Percentiles rank a stretch among this genome's conserved stretches.
Conservation (phyloP, 306 rosid species). For the Vicia sativa region DNA sequence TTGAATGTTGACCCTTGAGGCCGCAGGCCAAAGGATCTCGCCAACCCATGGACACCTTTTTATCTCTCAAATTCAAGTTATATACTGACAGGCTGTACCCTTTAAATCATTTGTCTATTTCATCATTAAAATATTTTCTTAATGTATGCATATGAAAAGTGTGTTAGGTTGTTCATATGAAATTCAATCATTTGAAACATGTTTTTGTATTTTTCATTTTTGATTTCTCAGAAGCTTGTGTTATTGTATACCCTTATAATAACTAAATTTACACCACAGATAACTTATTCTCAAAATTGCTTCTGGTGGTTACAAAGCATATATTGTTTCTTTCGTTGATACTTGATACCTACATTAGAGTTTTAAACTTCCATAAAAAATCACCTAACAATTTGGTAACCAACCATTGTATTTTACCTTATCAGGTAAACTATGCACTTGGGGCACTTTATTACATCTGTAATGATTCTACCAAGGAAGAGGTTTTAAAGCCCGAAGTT, state of each 20-base stretch:
- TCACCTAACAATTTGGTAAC: slow-evolving; percentile 8
- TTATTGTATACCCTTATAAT: neutral
- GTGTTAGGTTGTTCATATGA: slow-evolving; percentile 3
- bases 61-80: neutral
- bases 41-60: slow-evolving; percentile 8
- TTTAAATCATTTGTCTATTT: neutral
- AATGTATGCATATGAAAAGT: slow-evolving; percentile 10
- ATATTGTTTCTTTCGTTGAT: slow-evolving; percentile 5
- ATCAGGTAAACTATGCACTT: slow-evolving; percentile 79
- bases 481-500: slow-evolving; percentile 85
- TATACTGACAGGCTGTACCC: neutral
- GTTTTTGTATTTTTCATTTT: slow-evolving; percentile 6
- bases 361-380: slow-evolving; percentile 1
- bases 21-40: slow-evolving; percentile 8
- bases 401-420: slow-evolving; percentile 20
- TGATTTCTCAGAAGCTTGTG: neutral
- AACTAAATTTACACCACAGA: neutral
- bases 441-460: slow-evolving; percentile 79
- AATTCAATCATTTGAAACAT: slow-evolving; percentile 22
- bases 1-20: slow-evolving; percentile 22
- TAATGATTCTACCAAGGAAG: slow-evolving; percentile 59
- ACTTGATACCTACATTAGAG: too few relatives aligned
- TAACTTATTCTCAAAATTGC: slow-evolving; percentile 7
- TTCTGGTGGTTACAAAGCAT: slow-evolving; percentile 12
- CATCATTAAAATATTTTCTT: slow-evolving; percentile 16